Percentiles rank a stretch among this genome's conserved stretches.
Conservation (phyloP, 805 yeast species). For the Spathaspora passalidarum region DNA sequence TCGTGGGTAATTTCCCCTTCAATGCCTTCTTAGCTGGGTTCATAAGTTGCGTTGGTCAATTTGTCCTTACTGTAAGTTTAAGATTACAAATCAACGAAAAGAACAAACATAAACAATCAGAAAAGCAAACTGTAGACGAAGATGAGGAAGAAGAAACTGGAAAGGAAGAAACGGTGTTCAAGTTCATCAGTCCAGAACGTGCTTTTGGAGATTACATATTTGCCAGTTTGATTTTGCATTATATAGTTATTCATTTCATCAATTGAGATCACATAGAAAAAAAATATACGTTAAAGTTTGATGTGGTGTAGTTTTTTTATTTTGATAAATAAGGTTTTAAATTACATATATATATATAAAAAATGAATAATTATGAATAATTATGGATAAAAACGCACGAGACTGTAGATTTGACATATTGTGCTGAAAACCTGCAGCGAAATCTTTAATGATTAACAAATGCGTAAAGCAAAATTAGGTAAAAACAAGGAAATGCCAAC, state of each 20-base stretch:
- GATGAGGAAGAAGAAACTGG: constrained; percentile 10
- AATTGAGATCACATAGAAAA: constrained; percentile 40
- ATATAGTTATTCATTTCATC: constrained; percentile 85
- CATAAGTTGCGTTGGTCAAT: constrained; percentile 89
- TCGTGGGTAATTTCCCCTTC: constrained; percentile 91
- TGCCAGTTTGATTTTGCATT: constrained; percentile 86
- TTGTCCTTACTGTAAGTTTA: constrained; percentile 80
- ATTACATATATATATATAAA: neutral
- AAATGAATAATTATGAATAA: no score
- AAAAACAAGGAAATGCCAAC: no score
- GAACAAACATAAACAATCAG: constrained; percentile 7
- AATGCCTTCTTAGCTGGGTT: constrained; percentile 96
- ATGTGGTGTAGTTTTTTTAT: neutral
- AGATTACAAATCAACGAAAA: constrained; percentile 58
- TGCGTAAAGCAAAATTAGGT: neutral
- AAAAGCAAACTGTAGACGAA: constrained; percentile 3
- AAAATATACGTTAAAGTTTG: no score
- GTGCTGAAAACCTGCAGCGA: neutral
- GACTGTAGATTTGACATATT: neutral
- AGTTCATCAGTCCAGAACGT: constrained; percentile 35
- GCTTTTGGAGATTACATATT: constrained; percentile 87
- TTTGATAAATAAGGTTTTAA: neutral
- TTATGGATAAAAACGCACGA: neutral
- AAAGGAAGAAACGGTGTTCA: constrained; percentile 10
- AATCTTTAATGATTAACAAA: no score